These are phyloP conservation scores for Sordariomycetes sp. DNA, from an alignment of 2,329 filamentous ascomycete genomes.

Conservation along the genomic window DNA sequence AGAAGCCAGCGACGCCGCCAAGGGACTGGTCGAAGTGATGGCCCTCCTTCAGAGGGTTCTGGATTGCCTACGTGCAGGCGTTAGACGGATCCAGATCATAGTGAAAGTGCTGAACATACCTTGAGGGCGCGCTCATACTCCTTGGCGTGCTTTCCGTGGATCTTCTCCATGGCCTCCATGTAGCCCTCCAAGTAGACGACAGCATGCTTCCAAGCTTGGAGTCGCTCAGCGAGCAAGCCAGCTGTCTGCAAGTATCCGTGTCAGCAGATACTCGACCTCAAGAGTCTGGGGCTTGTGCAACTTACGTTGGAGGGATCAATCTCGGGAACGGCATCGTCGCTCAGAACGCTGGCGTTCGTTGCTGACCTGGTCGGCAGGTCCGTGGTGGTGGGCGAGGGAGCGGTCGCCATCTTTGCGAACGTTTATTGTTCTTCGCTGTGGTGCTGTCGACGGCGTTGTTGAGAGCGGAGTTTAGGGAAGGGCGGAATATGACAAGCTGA, in stretches of 20 bases:
- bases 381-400: constrained; percentile 17
- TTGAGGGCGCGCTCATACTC: constrained; percentile 95
- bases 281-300: constrained; percentile 5
- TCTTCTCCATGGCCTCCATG: constrained; percentile 73
- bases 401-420: constrained; percentile 12
- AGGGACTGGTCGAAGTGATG: constrained; percentile 87
- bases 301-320: constrained; percentile 49
- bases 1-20: constrained; percentile 82
- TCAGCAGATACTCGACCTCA: not conserved
- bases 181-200: constrained; percentile 89
- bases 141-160: constrained; percentile 76
- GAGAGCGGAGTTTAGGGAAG: not conserved
- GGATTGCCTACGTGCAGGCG: constrained; percentile 57
- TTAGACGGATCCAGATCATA: constrained; percentile 15
- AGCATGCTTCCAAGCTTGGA: constrained; percentile 94
- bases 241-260: constrained; percentile 44
- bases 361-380: constrained; percentile 36
- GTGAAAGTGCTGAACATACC: constrained; percentile 25
- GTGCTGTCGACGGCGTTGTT: not conserved
- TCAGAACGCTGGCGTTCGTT: constrained; percentile 33
- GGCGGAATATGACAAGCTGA: too few species aligned
- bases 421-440: not conserved
- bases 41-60: constrained; percentile 75
- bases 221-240: constrained; percentile 74
- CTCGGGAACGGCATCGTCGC: constrained; percentile 51